A percentile compares a stretch with the other conserved stretches of the same genome.
These are phyloP conservation scores for Kwoniella dejecticola DNA, from an alignment of 768 basidiomycete genomes.

Conservation along the genomic window DNA sequence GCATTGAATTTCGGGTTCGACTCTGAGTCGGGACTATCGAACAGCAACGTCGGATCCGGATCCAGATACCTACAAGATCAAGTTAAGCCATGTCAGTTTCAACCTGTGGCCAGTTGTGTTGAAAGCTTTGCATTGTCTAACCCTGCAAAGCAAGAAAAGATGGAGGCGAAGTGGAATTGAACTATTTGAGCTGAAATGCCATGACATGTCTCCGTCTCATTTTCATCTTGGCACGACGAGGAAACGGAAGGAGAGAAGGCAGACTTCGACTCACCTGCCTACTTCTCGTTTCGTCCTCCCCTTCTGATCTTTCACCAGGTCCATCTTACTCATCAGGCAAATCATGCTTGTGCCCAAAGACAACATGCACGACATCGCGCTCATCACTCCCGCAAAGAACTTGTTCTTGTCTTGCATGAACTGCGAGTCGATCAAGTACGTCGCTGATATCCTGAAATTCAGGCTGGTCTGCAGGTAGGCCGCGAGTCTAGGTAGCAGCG, in stretches of 20 bases:
- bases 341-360: slow-evolving; percentile 96
- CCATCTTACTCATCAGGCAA: slow-evolving; percentile 99
- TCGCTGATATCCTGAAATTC: slow-evolving; percentile 81
- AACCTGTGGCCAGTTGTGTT: too few species aligned
- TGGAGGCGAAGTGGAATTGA: too few species aligned
- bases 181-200: too few species aligned
- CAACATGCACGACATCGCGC: slow-evolving; percentile 99
- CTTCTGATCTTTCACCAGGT: slow-evolving; percentile 72
- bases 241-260: neutral
- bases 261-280: slow-evolving; percentile 64
- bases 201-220: neutral
- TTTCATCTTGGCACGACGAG: neutral
- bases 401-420: slow-evolving; percentile 99
- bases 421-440: slow-evolving; percentile 93
- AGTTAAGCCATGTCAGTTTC: neutral
- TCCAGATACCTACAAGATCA: slow-evolving; percentile 72
- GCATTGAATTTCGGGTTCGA: slow-evolving; percentile 83
- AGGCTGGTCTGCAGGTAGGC: slow-evolving; percentile 65
- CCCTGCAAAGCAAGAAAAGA: too few species aligned
- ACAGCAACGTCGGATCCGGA: slow-evolving; percentile 86
- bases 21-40: slow-evolving; percentile 58
- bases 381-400: slow-evolving; percentile 95
- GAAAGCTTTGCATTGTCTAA: too few species aligned
- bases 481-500: slow-evolving; percentile 89
- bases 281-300: slow-evolving; percentile 68